Evolutionary conservation across 2,329 filamentous ascomycete species (phyloP), one percentile per base, ranked within the genome.

Genomic region (Neophaeococcomyces aloes): DNA sequence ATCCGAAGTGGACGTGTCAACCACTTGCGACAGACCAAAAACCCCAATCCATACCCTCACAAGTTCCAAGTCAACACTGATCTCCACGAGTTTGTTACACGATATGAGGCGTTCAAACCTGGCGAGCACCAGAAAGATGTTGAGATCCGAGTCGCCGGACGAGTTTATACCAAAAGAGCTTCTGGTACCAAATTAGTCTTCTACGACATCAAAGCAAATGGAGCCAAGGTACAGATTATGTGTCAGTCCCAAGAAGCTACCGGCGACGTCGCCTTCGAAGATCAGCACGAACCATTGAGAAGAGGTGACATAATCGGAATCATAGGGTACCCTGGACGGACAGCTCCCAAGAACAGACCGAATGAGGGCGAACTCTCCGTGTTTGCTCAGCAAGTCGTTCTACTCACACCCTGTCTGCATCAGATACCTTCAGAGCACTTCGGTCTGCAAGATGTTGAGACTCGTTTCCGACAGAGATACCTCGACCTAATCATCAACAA

Each of bases 401-500:
- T 96, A 35, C 74, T 98, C 48, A 83, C 89, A 1, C 91, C 91
- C 7, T 96, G 89, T 65, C 68, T 98, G 59, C 88, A 94, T 66
- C 81, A 86, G 69, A 75, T 93, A 54, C 91, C 91, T 45, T 82
- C 83, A 49, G 86, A 91, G 65, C 82, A 89, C 67, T 95, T 86
- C 62, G 89, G 89, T 50, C 87, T 96, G 72, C 89, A 94, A 74
- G 88, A 96, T 62, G 78, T 87, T 61, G 91, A 98, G 67, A 83
- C 88, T 65, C 79, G 91, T 48, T 88, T 86, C 75, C 83, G 93
- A 57, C 85, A 94, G 70, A 78, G 89, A 48, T 94, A 94, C 64
- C 78, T 98, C 41, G 91, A 98, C 65, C 72, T 98, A 56, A 91
- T 98, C 66, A 94, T 96, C 82, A 95, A 98, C 67, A 84, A 94